Conservation (phyloP, 2,329 filamentous ascomycete species). For the Penicillium capsulatum region DNA sequence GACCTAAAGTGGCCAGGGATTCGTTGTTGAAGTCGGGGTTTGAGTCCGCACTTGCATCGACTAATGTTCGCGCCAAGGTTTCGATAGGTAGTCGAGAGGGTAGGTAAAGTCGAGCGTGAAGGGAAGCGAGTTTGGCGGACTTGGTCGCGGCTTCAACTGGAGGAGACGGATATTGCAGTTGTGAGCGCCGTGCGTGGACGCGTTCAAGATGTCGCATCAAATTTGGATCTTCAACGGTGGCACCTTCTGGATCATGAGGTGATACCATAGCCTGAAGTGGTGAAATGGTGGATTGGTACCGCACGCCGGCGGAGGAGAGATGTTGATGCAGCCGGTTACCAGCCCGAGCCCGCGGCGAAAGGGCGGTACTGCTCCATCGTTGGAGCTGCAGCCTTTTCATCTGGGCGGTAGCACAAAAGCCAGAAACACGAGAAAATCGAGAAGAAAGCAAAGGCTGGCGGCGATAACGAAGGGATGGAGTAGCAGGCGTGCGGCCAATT, state of each 20-base stretch:
- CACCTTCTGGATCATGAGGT: constrained; percentile 26
- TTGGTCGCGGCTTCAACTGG: constrained; percentile 60
- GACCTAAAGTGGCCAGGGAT: constrained; percentile 74
- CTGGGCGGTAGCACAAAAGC: constrained; percentile 26
- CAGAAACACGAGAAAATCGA: constrained; percentile 12
- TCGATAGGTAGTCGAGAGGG: constrained; percentile 76
- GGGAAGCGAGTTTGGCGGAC: constrained; percentile 86
- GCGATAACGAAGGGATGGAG: constrained; percentile 15
- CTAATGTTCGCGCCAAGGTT: constrained; percentile 78
- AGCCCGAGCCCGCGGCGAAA: constrained; percentile 46
- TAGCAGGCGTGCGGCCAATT: constrained; percentile 19
- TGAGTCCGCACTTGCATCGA: constrained; percentile 78
- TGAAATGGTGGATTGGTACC: constrained; percentile 43
- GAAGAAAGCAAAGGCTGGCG: constrained; percentile 10
- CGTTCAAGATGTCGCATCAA: constrained; percentile 21
- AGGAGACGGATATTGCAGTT: constrained; percentile 63
- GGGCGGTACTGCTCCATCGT: constrained; percentile 50
- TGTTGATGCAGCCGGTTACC: constrained; percentile 36
- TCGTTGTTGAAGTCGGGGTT: constrained; percentile 83
- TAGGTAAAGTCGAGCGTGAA: constrained; percentile 83
- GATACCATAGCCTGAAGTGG: constrained; percentile 19
- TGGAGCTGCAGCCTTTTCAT: constrained; percentile 52
- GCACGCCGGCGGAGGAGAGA: constrained; percentile 30
- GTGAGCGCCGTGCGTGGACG: constrained; percentile 28
- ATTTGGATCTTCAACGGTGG: constrained; percentile 24